Conservation (phyloP, 371 early-diverging fungal species). For the Rhizomucor miehei region DNA sequence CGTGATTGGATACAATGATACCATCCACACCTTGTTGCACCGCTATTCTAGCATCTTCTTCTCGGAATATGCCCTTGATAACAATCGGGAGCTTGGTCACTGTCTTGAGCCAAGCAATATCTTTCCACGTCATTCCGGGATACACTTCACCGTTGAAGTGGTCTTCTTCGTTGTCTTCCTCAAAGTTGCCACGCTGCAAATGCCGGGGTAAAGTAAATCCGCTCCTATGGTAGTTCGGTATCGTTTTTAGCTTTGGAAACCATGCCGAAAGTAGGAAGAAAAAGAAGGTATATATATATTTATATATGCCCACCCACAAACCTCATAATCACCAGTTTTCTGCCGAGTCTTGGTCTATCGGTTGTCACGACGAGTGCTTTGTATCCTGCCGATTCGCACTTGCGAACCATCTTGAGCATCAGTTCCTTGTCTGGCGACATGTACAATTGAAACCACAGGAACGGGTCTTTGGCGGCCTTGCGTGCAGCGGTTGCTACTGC, state of each 20-base stretch:
- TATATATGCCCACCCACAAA: too few relatives aligned
- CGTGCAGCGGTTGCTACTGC: constrained; percentile 37
- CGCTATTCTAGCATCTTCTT: constrained; percentile 68
- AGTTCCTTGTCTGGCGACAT: constrained; percentile 62
- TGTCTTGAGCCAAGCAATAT: constrained; percentile 61
- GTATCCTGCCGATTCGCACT: constrained; percentile 64
- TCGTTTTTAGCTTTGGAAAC: constrained; percentile 16
- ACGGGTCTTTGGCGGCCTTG: constrained; percentile 24
- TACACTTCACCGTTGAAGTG: constrained; percentile 17
- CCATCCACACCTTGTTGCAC: constrained; percentile 55
- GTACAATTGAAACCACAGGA: constrained; percentile 78
- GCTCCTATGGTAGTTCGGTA: constrained; percentile 30
- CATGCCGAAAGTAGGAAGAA: too few relatives aligned
- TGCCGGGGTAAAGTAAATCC: constrained; percentile 11
- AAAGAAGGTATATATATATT: too few relatives aligned
- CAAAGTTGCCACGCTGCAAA: constrained; percentile 8
- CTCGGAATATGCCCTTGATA: constrained; percentile 68
- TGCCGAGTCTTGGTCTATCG: constrained; percentile 71
- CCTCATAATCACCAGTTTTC: constrained; percentile 39
- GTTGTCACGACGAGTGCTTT: constrained; percentile 73
- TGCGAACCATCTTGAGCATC: constrained; percentile 49
- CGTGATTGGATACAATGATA: constrained; percentile 75
- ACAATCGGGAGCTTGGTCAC: constrained; percentile 64
- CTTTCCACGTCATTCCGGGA: constrained; percentile 59
- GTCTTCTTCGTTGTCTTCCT: constrained; percentile 2